Evolutionary conservation across 495 filamentous ascomycete genomes (phyloP).

Genomic region (Annulohypoxylon moriforme): DNA sequence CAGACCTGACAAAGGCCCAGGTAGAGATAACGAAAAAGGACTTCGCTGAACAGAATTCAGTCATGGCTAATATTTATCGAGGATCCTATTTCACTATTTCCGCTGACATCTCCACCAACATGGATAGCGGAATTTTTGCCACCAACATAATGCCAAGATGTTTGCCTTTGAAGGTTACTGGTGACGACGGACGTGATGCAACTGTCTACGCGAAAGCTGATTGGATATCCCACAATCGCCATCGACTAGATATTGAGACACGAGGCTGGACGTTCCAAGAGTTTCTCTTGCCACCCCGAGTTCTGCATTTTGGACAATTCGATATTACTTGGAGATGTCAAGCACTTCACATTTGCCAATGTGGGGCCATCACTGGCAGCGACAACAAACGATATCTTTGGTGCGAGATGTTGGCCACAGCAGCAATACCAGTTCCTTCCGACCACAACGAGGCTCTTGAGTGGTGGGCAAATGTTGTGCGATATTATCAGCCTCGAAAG

Average conservation of each 20-base stretch:
- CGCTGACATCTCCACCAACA: neutral
- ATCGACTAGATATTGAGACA: constrained; percentile 12
- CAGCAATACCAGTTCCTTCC: neutral
- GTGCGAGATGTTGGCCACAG: too few species aligned
- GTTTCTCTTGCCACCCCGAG: constrained; percentile 24
- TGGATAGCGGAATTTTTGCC: constrained; percentile 22
- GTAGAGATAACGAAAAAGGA: too few species aligned
- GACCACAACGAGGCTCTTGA: neutral
- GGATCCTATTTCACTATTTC: too few species aligned
- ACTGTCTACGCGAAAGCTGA: neutral
- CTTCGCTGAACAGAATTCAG: too few species aligned
- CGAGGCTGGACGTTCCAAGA: constrained; percentile 40
- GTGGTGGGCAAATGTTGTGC: constrained; percentile 3
- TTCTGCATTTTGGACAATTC: constrained; percentile 23
- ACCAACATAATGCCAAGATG: too few species aligned
- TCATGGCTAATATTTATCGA: too few species aligned
- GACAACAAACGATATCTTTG: too few species aligned
- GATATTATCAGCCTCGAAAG: neutral
- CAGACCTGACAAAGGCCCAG: too few species aligned
- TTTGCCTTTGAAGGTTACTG: constrained; percentile 14
- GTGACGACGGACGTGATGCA: constrained; percentile 7
- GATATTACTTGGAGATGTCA: constrained; percentile 23
- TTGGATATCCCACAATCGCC: too few species aligned
- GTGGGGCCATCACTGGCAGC: too few species aligned
- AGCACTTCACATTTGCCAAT: too few species aligned